Conservation (phyloP, 1,284 basidiomycete species). For the Austroboletus niveus region DNA sequence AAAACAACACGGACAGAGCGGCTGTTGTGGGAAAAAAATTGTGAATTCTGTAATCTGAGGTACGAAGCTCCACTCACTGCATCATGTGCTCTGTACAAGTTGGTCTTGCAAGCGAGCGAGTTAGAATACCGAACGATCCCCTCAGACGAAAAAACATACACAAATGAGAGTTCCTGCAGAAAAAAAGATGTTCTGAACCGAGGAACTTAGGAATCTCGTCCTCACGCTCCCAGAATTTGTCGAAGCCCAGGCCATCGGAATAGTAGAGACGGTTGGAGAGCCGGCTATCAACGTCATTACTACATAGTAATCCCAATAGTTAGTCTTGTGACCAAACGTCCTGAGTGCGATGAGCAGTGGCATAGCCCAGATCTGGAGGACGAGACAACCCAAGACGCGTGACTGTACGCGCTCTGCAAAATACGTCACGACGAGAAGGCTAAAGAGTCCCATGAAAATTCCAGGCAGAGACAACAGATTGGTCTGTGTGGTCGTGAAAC, state of each 20-base stretch:
- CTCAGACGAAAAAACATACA: slow-evolving; percentile 32
- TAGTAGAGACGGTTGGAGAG: slow-evolving; percentile 45
- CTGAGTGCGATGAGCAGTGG: slow-evolving; percentile 59
- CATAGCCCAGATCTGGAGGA: slow-evolving; percentile 61
- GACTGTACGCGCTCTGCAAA: slow-evolving; percentile 56
- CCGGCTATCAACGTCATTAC: slow-evolving; percentile 57
- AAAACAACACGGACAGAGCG: slow-evolving; percentile 42
- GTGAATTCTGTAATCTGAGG: not conserved
- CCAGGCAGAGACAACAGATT: slow-evolving; percentile 53
- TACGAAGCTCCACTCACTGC: slow-evolving; percentile 30
- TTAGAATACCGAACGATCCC: not conserved
- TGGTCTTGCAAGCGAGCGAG: slow-evolving; percentile 29
- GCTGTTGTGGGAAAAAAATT: slow-evolving; percentile 24
- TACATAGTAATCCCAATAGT: slow-evolving; percentile 59
- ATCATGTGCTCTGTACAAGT: slow-evolving; percentile 48
- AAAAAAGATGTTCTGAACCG: slow-evolving; percentile 63
- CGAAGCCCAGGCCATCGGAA: slow-evolving; percentile 61
- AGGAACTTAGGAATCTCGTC: slow-evolving; percentile 56
- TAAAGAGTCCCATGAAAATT: slow-evolving; percentile 40
- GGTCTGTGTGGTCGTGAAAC: slow-evolving; percentile 51
- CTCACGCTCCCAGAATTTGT: slow-evolving; percentile 59
- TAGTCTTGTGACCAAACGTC: slow-evolving; percentile 49
- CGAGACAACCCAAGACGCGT: slow-evolving; percentile 50
- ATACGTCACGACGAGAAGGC: slow-evolving; percentile 48
- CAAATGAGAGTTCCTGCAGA: slow-evolving; percentile 52